Percentiles rank a stretch among this genome's conserved stretches.
Conservation (phyloP, 768 basidiomycete genomes). For the Xerocomellus chrysenteron region DNA sequence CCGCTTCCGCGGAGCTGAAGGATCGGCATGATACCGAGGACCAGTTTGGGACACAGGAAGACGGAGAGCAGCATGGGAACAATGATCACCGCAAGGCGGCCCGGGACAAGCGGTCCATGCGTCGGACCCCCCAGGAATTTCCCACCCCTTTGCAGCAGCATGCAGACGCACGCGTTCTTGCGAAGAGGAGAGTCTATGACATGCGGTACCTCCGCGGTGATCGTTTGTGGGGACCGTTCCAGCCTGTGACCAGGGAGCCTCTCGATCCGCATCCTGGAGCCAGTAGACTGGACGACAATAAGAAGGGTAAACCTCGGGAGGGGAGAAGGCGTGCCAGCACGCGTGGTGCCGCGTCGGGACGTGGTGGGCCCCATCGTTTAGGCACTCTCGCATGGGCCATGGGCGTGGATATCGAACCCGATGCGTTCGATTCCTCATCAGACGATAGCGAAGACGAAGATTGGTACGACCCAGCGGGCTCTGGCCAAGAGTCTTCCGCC, state of each 20-base stretch:
- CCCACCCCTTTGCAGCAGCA: constrained; percentile 15
- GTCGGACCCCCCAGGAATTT: not conserved
- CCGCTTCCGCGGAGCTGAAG: not conserved
- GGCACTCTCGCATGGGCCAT: constrained; percentile 20
- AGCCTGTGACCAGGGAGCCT: constrained; percentile 13
- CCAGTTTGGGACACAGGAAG: not conserved
- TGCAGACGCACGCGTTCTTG: constrained; percentile 27
- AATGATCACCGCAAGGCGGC: not conserved
- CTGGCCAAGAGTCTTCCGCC: not conserved
- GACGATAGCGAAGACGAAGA: constrained; percentile 24
- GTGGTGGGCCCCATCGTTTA: not conserved
- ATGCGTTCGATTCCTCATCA: constrained; percentile 3
- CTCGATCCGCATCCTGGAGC: not conserved
- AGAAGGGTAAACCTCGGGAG: not conserved
- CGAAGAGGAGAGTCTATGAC: constrained; percentile 30
- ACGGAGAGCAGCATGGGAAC: not conserved
- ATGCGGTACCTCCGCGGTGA: constrained; percentile 31
- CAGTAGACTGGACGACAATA: not conserved
- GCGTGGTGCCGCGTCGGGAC: not conserved
- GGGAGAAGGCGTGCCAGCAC: not conserved
- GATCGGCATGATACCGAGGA: not conserved
- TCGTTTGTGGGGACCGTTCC: constrained; percentile 31
- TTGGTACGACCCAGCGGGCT: constrained; percentile 15
- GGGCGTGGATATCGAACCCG: constrained; percentile 13
- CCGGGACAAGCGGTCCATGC: not conserved